Evolutionary conservation across 345 rosid genomes (phyloP).

Genomic region (Ceriops tagal): DNA sequence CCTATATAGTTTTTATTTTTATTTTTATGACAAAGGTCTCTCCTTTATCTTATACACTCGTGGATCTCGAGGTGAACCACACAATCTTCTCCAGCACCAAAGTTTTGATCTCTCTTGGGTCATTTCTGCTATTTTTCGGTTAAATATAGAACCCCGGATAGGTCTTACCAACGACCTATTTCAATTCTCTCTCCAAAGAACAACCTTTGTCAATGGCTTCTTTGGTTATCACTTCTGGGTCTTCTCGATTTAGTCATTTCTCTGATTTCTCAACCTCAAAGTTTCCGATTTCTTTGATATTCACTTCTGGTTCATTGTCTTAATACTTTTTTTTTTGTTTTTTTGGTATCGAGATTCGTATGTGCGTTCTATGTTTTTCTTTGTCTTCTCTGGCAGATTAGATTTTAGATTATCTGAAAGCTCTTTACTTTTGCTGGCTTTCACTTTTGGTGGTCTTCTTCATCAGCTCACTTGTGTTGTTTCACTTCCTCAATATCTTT

Average conservation of each 20-base stretch:
- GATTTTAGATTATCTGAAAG: neutral
- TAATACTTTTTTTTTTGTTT: neutral
- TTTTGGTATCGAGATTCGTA: constrained; percentile 3
- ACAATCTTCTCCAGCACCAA: neutral
- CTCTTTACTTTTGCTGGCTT: neutral
- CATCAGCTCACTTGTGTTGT: neutral
- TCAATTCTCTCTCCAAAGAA: neutral
- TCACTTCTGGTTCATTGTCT: neutral
- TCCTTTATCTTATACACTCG: neutral
- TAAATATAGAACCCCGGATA: neutral
- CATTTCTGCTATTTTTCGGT: neutral
- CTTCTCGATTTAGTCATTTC: neutral
- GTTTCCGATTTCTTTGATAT: neutral
- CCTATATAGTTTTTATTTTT: neutral
- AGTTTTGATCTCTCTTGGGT: neutral
- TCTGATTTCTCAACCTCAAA: neutral
- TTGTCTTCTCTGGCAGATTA: constrained; percentile 7
- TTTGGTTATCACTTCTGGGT: constrained; percentile 13
- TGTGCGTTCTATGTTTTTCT: neutral
- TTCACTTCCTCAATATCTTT: neutral
- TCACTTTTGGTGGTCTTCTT: neutral
- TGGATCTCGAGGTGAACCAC: constrained; percentile 12
- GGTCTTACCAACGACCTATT: neutral
- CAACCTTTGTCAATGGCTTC: neutral
- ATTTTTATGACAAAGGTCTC: neutral